These are phyloP conservation scores for Pseudopediastrum boryanum DNA, from an alignment of 139 green algal species.

Conservation along the genomic window DNA sequence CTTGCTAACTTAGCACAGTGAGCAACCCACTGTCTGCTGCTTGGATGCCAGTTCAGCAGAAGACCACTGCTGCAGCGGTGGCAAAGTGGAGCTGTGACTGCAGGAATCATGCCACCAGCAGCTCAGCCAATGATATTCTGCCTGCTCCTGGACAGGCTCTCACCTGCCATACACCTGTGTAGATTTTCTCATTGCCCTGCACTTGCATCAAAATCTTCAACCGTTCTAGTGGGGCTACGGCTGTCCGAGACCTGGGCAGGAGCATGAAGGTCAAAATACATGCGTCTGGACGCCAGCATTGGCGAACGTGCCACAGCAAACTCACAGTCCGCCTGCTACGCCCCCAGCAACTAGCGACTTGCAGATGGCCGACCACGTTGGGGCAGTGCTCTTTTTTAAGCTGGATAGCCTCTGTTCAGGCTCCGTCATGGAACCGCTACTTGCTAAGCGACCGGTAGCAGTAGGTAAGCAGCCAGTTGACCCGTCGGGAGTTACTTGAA, in stretches of 20 bases:
- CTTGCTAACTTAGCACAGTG: no score
- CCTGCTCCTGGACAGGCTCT: background rate
- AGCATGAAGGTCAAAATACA: background rate
- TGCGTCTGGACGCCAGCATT: background rate
- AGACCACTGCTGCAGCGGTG: no score
- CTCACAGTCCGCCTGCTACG: constrained; percentile 91
- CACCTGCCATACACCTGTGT: constrained; percentile 88
- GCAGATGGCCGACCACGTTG: constrained; percentile 54
- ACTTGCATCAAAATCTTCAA: constrained; percentile 99
- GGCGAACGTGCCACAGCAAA: background rate
- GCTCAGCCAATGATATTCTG: background rate
- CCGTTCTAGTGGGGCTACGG: constrained; percentile 96
- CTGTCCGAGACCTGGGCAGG: constrained; percentile 87
- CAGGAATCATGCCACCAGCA: background rate
- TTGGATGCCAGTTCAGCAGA: no score
- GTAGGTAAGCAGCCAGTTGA: no score
- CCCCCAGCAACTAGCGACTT: constrained; percentile 89
- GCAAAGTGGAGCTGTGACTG: no score
- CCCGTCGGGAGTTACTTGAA: no score
- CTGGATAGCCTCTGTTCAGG: no score
- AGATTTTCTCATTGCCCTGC: constrained; percentile 92
- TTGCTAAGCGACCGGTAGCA: no score
- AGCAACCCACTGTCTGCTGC: no score
- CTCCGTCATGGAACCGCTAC: no score
- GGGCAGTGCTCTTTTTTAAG: constrained; percentile 35